Evolutionary conservation across 306 rosid genomes (phyloP).

Genomic region (Sphenostylis stenocarpa): DNA sequence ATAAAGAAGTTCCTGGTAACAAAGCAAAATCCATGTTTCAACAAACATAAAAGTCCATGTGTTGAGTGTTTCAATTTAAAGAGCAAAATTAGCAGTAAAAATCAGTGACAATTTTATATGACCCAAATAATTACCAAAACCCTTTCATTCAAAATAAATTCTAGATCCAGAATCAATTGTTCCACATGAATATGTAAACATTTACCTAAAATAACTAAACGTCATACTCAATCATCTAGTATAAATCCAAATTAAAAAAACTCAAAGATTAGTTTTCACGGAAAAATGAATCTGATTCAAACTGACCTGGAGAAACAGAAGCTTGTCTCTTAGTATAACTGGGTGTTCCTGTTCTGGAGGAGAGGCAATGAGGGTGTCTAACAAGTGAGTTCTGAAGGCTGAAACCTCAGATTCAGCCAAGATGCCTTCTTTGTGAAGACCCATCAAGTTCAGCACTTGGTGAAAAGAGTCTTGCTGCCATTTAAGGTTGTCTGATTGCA

Average conservation of each 20-base stretch:
- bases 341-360: conserved; percentile 65
- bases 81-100: neutral
- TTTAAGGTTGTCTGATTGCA: conserved; percentile 84
- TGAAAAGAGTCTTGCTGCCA: conserved; percentile 99
- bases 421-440: conserved; percentile 91
- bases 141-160: neutral
- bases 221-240: neutral
- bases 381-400: conserved; percentile 68
- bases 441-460: conserved; percentile 82
- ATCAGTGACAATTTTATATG: neutral
- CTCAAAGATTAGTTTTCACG: neutral
- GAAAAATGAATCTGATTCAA: neutral
- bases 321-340: conserved; percentile 67
- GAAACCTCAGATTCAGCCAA: conserved; percentile 68
- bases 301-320: conserved; percentile 82
- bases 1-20: conserved; percentile 69
- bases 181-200: neutral
- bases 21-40: neutral
- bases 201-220: neutral
- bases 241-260: neutral
- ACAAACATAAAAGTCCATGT: neutral
- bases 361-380: conserved; percentile 74
- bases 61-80: neutral
- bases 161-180: neutral
- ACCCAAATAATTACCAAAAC: neutral